Evolutionary conservation across 108 stramenopile genomes (phyloP).

Genomic region (Skeletonema menzelii): DNA sequence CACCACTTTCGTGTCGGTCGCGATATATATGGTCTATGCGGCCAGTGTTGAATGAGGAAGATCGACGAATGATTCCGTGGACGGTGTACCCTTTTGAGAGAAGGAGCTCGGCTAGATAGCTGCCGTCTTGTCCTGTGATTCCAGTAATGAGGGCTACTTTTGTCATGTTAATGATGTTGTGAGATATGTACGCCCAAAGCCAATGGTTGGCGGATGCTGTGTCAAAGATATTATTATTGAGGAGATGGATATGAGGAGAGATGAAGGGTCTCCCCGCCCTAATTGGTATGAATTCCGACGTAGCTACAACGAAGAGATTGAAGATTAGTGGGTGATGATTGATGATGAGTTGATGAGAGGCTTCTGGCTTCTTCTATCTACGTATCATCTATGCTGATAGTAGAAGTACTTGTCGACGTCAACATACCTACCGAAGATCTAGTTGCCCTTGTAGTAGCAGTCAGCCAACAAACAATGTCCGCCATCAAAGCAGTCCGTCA

Average conservation of each 20-base stretch:
- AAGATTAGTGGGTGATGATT: too few relatives aligned
- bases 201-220: too few relatives aligned
- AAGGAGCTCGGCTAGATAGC: slow-evolving; percentile 63
- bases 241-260: too few relatives aligned
- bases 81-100: slow-evolving; percentile 60
- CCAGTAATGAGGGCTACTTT: slow-evolving; percentile 63
- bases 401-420: too few relatives aligned
- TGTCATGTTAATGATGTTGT: background rate
- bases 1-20: slow-evolving; percentile 56
- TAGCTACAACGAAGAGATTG: too few relatives aligned
- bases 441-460: background rate
- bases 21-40: slow-evolving; percentile 74
- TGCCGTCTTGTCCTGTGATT: slow-evolving; percentile 75
- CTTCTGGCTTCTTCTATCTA: too few relatives aligned
- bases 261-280: background rate
- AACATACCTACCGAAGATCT: too few relatives aligned
- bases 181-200: too few relatives aligned
- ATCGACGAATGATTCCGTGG: slow-evolving; percentile 70
- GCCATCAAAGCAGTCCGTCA: slow-evolving; percentile 55
- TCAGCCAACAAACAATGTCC: slow-evolving; percentile 2
- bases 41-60: slow-evolving; percentile 74
- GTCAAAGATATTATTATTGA: too few relatives aligned
- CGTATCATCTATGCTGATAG: too few relatives aligned
- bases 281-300: background rate
- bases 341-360: too few relatives aligned